Evolutionary conservation across 345 rosid genomes (phyloP).

Genomic region (Hibiscus syriacus): DNA sequence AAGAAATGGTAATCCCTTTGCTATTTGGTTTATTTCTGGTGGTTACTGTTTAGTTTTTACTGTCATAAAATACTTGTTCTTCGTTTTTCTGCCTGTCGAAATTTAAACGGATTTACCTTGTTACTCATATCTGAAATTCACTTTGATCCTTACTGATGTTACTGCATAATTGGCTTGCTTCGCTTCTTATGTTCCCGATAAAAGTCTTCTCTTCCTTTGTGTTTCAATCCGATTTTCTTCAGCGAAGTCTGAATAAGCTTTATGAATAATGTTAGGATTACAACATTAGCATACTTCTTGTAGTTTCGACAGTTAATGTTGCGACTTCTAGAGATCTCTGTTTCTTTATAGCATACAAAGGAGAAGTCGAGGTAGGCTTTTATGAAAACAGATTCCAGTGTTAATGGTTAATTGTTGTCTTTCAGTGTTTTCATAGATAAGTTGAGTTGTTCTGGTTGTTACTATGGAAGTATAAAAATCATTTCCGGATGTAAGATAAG

Average conservation of each 20-base stretch:
- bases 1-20: slow-evolving; percentile 50
- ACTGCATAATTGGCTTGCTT: neutral
- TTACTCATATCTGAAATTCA: slow-evolving; percentile 2
- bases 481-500: neutral
- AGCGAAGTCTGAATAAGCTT: neutral
- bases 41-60: neutral
- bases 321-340: neutral
- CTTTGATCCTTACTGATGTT: slow-evolving; percentile 4
- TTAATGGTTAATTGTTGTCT: neutral
- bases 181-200: neutral
- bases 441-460: neutral
- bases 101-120: neutral
- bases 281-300: neutral
- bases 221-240: neutral
- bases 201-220: neutral
- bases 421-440: neutral
- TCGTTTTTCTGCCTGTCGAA: neutral
- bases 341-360: neutral
- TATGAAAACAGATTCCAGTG: neutral
- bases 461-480: neutral
- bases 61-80: neutral
- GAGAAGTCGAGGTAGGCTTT: neutral
- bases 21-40: neutral
- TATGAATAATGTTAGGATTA: neutral
- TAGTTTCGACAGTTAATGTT: neutral